Evolutionary conservation across 2,329 filamentous ascomycete species (phyloP), one percentile per base, ranked within the genome.

Genomic region (Zarea fungicola): DNA sequence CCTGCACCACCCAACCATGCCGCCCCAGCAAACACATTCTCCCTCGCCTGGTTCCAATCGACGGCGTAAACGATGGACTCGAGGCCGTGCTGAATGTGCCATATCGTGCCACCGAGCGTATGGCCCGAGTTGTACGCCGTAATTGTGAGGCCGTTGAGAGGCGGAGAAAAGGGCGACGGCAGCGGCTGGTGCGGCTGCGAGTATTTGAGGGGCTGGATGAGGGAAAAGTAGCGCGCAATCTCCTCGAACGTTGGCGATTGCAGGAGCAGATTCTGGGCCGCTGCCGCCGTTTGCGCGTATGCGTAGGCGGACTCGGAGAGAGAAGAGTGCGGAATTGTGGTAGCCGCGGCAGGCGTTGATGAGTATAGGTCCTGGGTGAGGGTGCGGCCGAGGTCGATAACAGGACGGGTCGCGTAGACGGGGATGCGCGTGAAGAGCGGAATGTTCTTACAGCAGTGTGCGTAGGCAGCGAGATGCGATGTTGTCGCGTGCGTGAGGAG

Each of bases 1-100:
- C 85, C 87, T 19, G 84, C 84, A 6, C 89, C 88, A 39, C 89
- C 89, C 35, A 99, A 77, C 89, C 93, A 97, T 22, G 92, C 90
- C 19, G 93, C 93, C 54, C 92, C 92, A 0, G 92, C 84, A 52
- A 96, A 84, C 14, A 97, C 90, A 68, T 96, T 95, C 65, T 99
- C 93, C 57, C 89, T 83, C n/a, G 87, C 89, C 68, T 96, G 91
- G 59, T 96, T 96, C 93, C 93, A 99, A 62, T 97, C 92, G 16
- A 96, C 89, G 1, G 93, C 92, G 60, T 99, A 97, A 1, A 99
- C 91, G 35, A 99, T 92, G 1, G 91, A 96, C 65, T 99, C 93
- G 62, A 96, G 78, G 0, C 91, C 90, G 71, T 97, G 90, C 61
- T 97, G 92, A 55, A 99, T 91, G 61, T 97, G 92, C 93, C 93